Evolutionary conservation across 352 stramenopile genomes (phyloP), one percentile per base, ranked within the genome.

Genomic region (Discostella stelligera): DNA sequence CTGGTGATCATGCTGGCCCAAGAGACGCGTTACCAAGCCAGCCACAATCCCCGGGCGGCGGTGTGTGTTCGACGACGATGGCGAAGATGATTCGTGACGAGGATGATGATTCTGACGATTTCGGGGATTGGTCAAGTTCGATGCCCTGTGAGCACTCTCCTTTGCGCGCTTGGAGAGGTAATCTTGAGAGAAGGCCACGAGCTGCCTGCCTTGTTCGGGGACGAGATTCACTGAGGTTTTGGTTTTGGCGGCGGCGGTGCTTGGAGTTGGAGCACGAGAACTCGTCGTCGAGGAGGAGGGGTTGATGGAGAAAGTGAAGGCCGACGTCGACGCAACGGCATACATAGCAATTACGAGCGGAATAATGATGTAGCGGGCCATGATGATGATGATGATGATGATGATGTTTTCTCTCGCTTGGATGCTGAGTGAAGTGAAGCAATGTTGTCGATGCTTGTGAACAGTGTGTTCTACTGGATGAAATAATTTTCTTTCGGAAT

Each of bases 141-240:
- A 79, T 27, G 62, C 71, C 32, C 67, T 73, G 23, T 39, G 68
- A 20, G 64, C 72, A 61, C 64, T 74, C 37, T 80, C 64, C 49
- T 74, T 80, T 0, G 64, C 67, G 21, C 60, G 66, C 11, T 75
- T 68, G 6, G 58, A 61, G 48, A 68, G 48, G 6, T 44, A 52
- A 20, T 61, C 48, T 61, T 75, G 67, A 11, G 67, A 75, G 48
- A 63, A 68, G 21, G 67, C 67, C 20, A 75, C 67, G 21, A 75
- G 67, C 41, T 75, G 67, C n/a, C 67, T 20, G 6, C 56, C 67
- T 61, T 75, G 67, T 46, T 68, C 67, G 18, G 55, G 67, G 32
- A 75, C 67, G 50, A 75, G 67, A 23, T 56, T 62, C 10, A 66
- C 23, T 21, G 41, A 2, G n/a, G 32, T 49, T n/a, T 16, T 50